phyloP scores from a whole-genome alignment of 345 rosid species.

The Excoecaria agallocha region DNA sequence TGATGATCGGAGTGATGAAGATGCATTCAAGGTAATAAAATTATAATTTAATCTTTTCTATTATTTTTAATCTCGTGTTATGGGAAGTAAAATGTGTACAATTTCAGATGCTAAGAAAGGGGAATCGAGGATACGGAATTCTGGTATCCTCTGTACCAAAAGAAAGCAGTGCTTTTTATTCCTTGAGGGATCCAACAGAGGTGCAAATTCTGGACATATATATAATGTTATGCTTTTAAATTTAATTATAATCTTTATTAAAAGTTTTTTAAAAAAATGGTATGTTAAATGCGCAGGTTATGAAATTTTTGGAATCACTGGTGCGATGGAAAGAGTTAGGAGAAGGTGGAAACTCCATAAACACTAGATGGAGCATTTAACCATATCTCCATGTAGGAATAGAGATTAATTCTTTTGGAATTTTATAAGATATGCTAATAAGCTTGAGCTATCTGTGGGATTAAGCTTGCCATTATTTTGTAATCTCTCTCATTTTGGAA shows the following conservation, averaged over 20 bases:
- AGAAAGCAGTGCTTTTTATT: slow-evolving; percentile 71
- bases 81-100: background rate
- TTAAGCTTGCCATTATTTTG: too few species aligned
- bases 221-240: too few species aligned
- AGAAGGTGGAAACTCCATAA: slow-evolving; percentile 4
- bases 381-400: background rate
- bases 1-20: slow-evolving; percentile 87
- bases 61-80: too few species aligned
- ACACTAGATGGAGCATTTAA: slow-evolving; percentile 14
- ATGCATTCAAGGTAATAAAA: slow-evolving; percentile 73
- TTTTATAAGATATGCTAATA: background rate
- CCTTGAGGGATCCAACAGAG: slow-evolving; percentile 79
- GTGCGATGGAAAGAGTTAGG: slow-evolving; percentile 54
- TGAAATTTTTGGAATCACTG: slow-evolving; percentile 71
- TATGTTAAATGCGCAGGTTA: slow-evolving; percentile 47
- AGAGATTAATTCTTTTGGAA: background rate
- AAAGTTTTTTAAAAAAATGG: too few species aligned
- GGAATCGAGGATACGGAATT: slow-evolving; percentile 71
- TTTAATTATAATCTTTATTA: too few species aligned
- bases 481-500: too few species aligned
- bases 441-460: too few species aligned
- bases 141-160: slow-evolving; percentile 78
- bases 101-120: slow-evolving; percentile 56
- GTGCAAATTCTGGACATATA: slow-evolving; percentile 26
- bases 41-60: too few species aligned